Percentiles rank a stretch among this genome's conserved stretches.
phyloP scores from a whole-genome alignment of 2,329 filamentous ascomycete genomes.

The Clonostachys sp. region DNA sequence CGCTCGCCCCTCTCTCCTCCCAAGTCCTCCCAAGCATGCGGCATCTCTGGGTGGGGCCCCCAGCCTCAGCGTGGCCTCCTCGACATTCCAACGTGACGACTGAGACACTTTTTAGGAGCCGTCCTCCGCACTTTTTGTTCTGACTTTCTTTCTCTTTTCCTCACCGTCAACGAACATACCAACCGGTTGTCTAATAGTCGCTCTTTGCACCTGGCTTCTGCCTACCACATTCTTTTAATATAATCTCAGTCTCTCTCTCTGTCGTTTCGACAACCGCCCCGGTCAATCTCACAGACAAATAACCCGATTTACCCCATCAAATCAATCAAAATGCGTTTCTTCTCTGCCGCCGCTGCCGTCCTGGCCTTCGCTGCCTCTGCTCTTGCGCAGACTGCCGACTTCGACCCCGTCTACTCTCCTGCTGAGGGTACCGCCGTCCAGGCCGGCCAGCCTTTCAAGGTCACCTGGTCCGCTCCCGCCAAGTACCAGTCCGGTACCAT shows the following conservation, averaged over 20 bases:
- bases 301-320: slow-evolving; percentile 4
- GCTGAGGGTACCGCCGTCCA: slow-evolving; percentile 31
- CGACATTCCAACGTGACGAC: too few species aligned
- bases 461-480: slow-evolving; percentile 43
- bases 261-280: slow-evolving; percentile 6
- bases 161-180: slow-evolving; percentile 16
- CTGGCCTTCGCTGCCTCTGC: slow-evolving; percentile 46
- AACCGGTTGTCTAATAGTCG: slow-evolving; percentile 13
- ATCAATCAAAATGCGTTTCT: slow-evolving; percentile 49
- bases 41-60: too few species aligned
- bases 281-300: slow-evolving; percentile 7
- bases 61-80: too few species aligned
- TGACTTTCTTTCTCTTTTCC: slow-evolving; percentile 7
- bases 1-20: too few species aligned
- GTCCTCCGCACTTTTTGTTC: neutral
- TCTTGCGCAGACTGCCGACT: slow-evolving; percentile 50
- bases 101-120: neutral
- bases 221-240: slow-evolving; percentile 16
- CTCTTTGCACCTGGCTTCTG: slow-evolving; percentile 16
- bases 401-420: slow-evolving; percentile 49
- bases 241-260: slow-evolving; percentile 6
- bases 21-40: too few species aligned
- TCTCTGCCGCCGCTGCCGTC: slow-evolving; percentile 38
- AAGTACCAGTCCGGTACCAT: slow-evolving; percentile 37
- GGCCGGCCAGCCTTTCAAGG: slow-evolving; percentile 42